A percentile compares a stretch with the other conserved stretches of the same genome.
Evolutionary conservation across 192 early-diverging fungal genomes (phyloP).

Genomic region (Cladochytrium replicatum): DNA sequence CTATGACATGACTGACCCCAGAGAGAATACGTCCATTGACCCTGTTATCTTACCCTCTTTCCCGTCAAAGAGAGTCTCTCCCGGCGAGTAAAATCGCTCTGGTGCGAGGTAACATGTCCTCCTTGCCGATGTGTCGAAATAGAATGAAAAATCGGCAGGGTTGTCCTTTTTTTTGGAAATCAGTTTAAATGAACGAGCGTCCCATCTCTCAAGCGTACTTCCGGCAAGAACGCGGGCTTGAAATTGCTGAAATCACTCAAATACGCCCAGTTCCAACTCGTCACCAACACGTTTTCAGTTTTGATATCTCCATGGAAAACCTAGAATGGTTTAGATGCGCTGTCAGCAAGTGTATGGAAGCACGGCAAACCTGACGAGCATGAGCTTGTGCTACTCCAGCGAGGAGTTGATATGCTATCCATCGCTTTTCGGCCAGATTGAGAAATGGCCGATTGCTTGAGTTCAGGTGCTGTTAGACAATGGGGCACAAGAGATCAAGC

Average conservation of each 20-base stretch:
- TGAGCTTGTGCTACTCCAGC: constrained; percentile 73
- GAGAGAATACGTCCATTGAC: constrained; percentile 92
- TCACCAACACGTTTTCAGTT: constrained; percentile 87
- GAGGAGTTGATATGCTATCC: constrained; percentile 88
- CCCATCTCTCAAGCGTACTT: constrained; percentile 33
- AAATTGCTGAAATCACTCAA: constrained; percentile 80
- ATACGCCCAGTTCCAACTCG: constrained; percentile 93
- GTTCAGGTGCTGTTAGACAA: neutral
- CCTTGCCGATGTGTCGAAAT: constrained; percentile 85
- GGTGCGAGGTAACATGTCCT: constrained; percentile 91
- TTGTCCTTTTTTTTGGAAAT: constrained; percentile 71
- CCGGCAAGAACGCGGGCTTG: constrained; percentile 89
- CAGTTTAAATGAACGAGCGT: neutral
- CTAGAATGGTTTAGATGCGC: constrained; percentile 13
- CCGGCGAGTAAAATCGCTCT: constrained; percentile 81
- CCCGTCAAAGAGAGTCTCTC: constrained; percentile 23
- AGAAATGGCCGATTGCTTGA: constrained; percentile 87
- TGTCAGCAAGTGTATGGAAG: neutral
- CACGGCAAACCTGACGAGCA: constrained; percentile 31
- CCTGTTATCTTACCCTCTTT: constrained; percentile 34
- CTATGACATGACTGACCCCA: constrained; percentile 56
- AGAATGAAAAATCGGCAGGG: constrained; percentile 91
- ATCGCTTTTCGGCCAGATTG: constrained; percentile 75
- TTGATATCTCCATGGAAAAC: constrained; percentile 95
- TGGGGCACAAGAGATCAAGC: constrained; percentile 3